Evolutionary conservation across 164 flowering plant species (phyloP).

Genomic region (Vitis vinifera): ASM3070453v1 NC_081820.1:179501-180000

Average conservation of each 20-base stretch:
- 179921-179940: slow-evolving; percentile 72
- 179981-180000: slow-evolving; percentile 96
- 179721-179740: slow-evolving; percentile 96
- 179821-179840: background rate
- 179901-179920: slow-evolving; percentile 91
- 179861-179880: slow-evolving; percentile 72
- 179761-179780: slow-evolving; percentile 92
- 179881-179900: slow-evolving; percentile 91
- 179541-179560: too few species aligned
- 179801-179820: background rate
- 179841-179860: background rate
- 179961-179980: slow-evolving; percentile 83
- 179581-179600: too few species aligned
- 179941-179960: slow-evolving; percentile 78
- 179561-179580: too few species aligned
- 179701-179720: slow-evolving; percentile 94
- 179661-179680: slow-evolving; percentile 22
- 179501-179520: too few species aligned
- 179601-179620: too few species aligned
- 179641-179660: too few species aligned
- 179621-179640: too few species aligned
- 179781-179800: slow-evolving; percentile 5
- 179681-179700: slow-evolving; percentile 76
- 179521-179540: too few species aligned
- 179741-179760: slow-evolving; percentile 68